Base-by-base conservation (phyloP, 1,284 basidiomycete genomes). In the Apiotrichum brassicae region DNA sequence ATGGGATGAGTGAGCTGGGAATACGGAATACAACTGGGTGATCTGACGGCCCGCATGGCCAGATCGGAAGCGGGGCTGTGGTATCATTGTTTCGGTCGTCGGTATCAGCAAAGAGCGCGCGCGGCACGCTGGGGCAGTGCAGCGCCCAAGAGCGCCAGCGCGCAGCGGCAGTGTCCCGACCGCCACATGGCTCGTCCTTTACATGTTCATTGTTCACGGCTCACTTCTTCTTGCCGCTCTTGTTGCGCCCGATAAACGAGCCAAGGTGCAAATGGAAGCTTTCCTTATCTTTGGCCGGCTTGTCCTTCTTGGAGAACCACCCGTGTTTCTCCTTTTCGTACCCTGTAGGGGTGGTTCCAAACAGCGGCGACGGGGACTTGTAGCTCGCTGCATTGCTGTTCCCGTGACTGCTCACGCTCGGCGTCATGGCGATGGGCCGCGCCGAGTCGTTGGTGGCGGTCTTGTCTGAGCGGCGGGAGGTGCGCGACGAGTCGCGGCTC, bases 281-380 rank as follows among this genome's bases (percentile, higher is more conserved):
- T 13, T 47, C 46, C 30, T 41, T 36, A 7, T 52, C 43, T 30
- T 49, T 49, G 34, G 46, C 43, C 30, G 48, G 45, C 8, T 43
- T 43, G 35, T 34, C 39, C 3, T 14, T 6, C 28, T 32, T 28
- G 1, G 24, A 28, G 18, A 38, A 38, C 39, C 39, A 28, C 37
- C 20, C 37, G 12, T 24, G 13, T 23, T 39, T 24, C 22, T 39
- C 37, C 23, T 25, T 24, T 14, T 39, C 23, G 14, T 16, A 16
- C 23, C 26, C 14, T 30, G 18, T 30, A 25, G 25, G 24, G n/a
- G 39, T 19, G 7, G 25, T 9, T 7, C 40, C 40, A 16, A 42
- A 16, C n/a, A 40, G 14, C 24, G n/a, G 3, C 40, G 33, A 14
- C n/a, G 40, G 12, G 11, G 6, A 9, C 18, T 42, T 42, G 40